A percentile compares a stretch with the other conserved stretches of the same genome.
phyloP scores from a whole-genome alignment of 176 grass and related monocot species.

The Oryza australiensis region DNA sequence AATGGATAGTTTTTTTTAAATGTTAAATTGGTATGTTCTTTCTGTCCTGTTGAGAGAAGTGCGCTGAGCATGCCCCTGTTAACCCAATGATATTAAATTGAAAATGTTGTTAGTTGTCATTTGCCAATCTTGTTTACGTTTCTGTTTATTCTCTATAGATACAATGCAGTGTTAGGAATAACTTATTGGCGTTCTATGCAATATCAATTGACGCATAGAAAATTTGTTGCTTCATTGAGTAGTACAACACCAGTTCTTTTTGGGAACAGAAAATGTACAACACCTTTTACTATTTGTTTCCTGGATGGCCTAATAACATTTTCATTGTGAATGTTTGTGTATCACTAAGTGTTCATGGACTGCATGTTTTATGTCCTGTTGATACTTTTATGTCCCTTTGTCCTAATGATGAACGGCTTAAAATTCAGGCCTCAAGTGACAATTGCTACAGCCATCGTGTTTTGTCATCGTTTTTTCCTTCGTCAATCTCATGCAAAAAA shows the following conservation, averaged over 20 bases:
- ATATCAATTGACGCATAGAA: neutral
- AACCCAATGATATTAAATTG: neutral
- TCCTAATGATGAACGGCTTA: constrained; percentile 8
- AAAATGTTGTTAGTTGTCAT: neutral
- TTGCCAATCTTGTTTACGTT: neutral
- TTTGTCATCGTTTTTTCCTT: constrained; percentile 93
- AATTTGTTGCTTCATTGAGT: constrained; percentile 8
- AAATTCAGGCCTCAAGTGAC: constrained; percentile 84
- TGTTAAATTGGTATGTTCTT: constrained; percentile 1
- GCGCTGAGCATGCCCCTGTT: neutral
- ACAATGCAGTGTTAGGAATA: neutral
- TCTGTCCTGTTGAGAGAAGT: constrained; percentile 1
- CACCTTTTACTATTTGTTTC: neutral
- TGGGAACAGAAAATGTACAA: neutral
- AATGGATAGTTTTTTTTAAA: constrained; percentile 10
- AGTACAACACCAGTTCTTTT: neutral
- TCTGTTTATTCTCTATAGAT: neutral
- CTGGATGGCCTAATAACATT: neutral
- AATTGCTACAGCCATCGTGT: constrained; percentile 89
- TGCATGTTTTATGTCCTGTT: constrained; percentile 12
- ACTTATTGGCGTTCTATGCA: neutral
- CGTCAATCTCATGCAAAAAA: constrained; percentile 90
- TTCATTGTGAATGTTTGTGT: constrained; percentile 11
- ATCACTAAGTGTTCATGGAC: neutral
- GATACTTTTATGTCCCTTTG: constrained; percentile 4